phyloP scores from a whole-genome alignment of 306 rosid species.

The Lablab purpureus region DNA sequence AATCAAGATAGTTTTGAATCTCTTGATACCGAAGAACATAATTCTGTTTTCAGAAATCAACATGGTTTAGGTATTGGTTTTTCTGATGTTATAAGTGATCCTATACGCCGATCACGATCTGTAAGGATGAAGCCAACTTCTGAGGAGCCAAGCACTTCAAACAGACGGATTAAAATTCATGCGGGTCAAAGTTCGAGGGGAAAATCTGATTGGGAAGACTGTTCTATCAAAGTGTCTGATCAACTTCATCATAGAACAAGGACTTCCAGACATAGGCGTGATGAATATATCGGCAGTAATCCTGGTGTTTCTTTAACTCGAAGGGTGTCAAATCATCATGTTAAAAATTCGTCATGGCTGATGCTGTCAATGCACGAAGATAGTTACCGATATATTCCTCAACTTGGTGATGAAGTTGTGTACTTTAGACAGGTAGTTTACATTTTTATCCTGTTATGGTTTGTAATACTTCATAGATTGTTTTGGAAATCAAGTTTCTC shows the following conservation, averaged over 20 bases:
- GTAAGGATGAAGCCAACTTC: slow-evolving; percentile 59
- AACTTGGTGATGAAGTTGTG: slow-evolving; percentile 87
- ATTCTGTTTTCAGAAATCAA: slow-evolving; percentile 38
- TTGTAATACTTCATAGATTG: slow-evolving; percentile 28
- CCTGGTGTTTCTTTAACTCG: slow-evolving; percentile 45
- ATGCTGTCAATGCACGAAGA: slow-evolving; percentile 73
- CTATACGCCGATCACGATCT: slow-evolving; percentile 62
- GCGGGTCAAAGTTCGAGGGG: slow-evolving; percentile 53
- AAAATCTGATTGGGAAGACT: slow-evolving; percentile 53
- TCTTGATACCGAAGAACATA: slow-evolving; percentile 52
- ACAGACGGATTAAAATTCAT: slow-evolving; percentile 50
- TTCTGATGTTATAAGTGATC: slow-evolving; percentile 51
- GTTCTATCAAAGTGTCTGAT: slow-evolving; percentile 48
- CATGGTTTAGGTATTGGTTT: slow-evolving; percentile 49
- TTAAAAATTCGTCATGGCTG: slow-evolving; percentile 75
- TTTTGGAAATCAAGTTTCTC: slow-evolving; percentile 38
- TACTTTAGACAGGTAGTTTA: slow-evolving; percentile 80
- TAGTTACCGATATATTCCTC: slow-evolving; percentile 84
- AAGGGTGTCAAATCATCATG: slow-evolving; percentile 52
- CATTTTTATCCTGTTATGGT: slow-evolving; percentile 15
- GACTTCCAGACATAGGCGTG: slow-evolving; percentile 55
- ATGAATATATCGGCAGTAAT: slow-evolving; percentile 44
- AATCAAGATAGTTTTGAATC: slow-evolving; percentile 46
- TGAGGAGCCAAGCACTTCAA: slow-evolving; percentile 51
- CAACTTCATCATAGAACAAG: slow-evolving; percentile 60